Percentiles rank a stretch among this genome's conserved stretches.
These are phyloP conservation scores for Rubia balearica DNA, from an alignment of 305 asterid genomes.

Conservation along the genomic window DNA sequence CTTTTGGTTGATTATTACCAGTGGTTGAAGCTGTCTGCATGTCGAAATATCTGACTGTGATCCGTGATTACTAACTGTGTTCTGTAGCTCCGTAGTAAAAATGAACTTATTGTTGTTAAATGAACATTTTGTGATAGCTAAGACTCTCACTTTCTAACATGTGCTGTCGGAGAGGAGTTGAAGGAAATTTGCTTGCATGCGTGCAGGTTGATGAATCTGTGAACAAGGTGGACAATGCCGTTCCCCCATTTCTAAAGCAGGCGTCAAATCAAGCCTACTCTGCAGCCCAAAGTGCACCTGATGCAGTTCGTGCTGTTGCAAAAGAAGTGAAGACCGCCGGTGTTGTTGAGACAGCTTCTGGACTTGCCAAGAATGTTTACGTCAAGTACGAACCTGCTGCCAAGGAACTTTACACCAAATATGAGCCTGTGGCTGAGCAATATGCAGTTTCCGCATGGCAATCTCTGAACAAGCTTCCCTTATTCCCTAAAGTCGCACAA, in stretches of 20 bases:
- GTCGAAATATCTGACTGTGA: neutral
- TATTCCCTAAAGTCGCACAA: constrained; percentile 63
- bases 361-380: constrained; percentile 57
- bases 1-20: too few relatives aligned
- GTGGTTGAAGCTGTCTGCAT: neutral
- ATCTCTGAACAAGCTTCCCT: constrained; percentile 59
- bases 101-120: too few relatives aligned
- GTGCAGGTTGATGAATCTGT: constrained; percentile 75
- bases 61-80: neutral
- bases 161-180: neutral
- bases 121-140: neutral
- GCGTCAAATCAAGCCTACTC: constrained; percentile 39
- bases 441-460: constrained; percentile 66
- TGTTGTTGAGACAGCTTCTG: constrained; percentile 69
- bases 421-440: constrained; percentile 78
- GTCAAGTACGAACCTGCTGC: constrained; percentile 72
- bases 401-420: constrained; percentile 61
- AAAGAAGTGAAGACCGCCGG: constrained; percentile 63
- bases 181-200: neutral
- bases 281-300: constrained; percentile 58
- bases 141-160: neutral
- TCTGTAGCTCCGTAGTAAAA: neutral
- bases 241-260: constrained; percentile 58
- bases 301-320: constrained; percentile 54
- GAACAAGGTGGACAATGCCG: constrained; percentile 50